Percentiles rank a stretch among this genome's conserved stretches.
Evolutionary conservation across 2,329 filamentous ascomycete genomes (phyloP).

Genomic region (Raffaelea albimanens): DNA sequence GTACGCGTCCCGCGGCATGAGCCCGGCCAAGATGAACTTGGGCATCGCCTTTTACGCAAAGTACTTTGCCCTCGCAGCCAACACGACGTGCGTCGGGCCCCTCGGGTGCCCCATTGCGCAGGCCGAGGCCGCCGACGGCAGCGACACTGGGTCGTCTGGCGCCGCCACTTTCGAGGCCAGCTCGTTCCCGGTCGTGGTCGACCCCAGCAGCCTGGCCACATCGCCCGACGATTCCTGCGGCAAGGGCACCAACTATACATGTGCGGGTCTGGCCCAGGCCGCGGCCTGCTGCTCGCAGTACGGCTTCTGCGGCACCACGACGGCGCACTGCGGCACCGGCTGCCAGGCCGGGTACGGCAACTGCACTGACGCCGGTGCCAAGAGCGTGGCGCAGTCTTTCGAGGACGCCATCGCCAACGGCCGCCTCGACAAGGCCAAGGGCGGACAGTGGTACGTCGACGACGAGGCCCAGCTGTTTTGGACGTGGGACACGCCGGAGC

Average conservation of each 20-base stretch:
- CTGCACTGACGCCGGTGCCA: slow-evolving; percentile 2
- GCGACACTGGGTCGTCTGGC: slow-evolving; percentile 19
- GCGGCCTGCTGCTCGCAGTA: slow-evolving; percentile 10
- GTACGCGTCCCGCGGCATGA: slow-evolving; percentile 48
- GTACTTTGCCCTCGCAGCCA: slow-evolving; percentile 44
- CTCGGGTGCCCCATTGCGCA: slow-evolving; percentile 45
- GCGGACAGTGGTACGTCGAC: slow-evolving; percentile 48
- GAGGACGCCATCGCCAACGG: slow-evolving; percentile 29
- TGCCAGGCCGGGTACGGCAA: slow-evolving; percentile 8
- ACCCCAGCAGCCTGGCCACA: slow-evolving; percentile 9
- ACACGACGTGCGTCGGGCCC: slow-evolving; percentile 29
- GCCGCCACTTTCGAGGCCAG: slow-evolving; percentile 29
- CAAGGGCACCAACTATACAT: slow-evolving; percentile 4
- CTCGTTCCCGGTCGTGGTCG: slow-evolving; percentile 15
- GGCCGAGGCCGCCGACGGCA: slow-evolving; percentile 48
- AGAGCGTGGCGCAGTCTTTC: slow-evolving; percentile 23
- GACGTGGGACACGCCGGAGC: slow-evolving; percentile 44
- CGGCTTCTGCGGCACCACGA: slow-evolving; percentile 8
- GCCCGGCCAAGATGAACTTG: slow-evolving; percentile 45
- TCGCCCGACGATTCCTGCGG: slow-evolving; percentile 10
- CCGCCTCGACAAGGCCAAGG: slow-evolving; percentile 34
- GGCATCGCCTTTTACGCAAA: slow-evolving; percentile 61
- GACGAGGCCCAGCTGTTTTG: slow-evolving; percentile 34
- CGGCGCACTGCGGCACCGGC: slow-evolving; percentile 8
- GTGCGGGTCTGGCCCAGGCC: slow-evolving; percentile 2